Evolutionary conservation across 108 stramenopile genomes (phyloP).

Genomic region (Cyclotella sp.): DNA sequence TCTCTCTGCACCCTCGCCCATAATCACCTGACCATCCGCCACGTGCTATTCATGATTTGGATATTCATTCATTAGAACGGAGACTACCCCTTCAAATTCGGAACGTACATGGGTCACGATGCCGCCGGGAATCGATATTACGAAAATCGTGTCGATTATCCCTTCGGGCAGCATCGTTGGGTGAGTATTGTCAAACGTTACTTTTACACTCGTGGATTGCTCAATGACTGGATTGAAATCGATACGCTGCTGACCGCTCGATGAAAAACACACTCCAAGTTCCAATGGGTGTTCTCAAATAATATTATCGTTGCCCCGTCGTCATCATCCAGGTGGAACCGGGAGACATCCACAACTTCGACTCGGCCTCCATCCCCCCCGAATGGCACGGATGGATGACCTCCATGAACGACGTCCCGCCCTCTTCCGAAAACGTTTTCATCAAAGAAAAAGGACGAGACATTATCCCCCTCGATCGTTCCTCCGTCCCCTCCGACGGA

Average conservation of each 20-base stretch:
- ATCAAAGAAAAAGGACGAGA: constrained; percentile 54
- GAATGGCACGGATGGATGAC: constrained; percentile 98
- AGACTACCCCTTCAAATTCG: constrained; percentile 95
- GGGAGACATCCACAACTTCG: constrained; percentile 94
- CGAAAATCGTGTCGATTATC: constrained; percentile 94
- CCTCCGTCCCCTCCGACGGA: constrained; percentile 59
- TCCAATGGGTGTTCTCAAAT: too few species aligned
- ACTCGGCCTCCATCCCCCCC: constrained; percentile 87
- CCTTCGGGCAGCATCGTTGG: constrained; percentile 96
- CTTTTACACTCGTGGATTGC: too few species aligned
- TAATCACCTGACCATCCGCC: too few species aligned
- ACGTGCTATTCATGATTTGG: not conserved
- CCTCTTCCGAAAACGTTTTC: constrained; percentile 61
- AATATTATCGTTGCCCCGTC: too few species aligned
- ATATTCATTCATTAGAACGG: constrained; percentile 70
- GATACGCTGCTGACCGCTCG: too few species aligned
- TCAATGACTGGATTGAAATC: too few species aligned
- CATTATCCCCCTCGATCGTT: constrained; percentile 62
- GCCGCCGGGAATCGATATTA: constrained; percentile 94
- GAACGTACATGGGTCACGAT: constrained; percentile 94
- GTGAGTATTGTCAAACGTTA: constrained; percentile 23
- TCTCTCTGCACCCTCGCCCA: too few species aligned
- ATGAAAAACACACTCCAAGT: too few species aligned
- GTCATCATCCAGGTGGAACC: constrained; percentile 65
- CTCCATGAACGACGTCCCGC: constrained; percentile 88